Base-by-base conservation (phyloP, 2,329 filamentous ascomycete genomes). In the Fusarium devonianum region DNA sequence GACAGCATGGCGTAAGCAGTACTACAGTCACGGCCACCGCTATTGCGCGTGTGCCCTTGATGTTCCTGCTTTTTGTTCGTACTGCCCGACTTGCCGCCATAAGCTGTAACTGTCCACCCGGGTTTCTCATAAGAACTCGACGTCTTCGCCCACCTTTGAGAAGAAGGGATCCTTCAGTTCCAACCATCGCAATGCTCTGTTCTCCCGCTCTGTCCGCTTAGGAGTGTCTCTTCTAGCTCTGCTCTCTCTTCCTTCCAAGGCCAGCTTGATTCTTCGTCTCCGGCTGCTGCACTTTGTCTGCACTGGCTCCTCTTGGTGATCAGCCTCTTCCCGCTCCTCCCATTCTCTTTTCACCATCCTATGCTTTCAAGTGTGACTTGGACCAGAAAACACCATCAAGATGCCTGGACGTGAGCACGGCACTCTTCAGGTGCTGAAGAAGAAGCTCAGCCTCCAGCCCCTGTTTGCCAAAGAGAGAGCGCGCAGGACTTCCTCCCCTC, bases 361-460 rank as follows among this genome's bases (percentile, higher is more conserved):
- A 42, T 16, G 21, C 8, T 19, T 16, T 26, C 2, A n/a, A 18
- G 29, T 21, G 13, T 16, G 8, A 21, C 34, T 16, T 37, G 22
- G n/a, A 4, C 41, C n/a, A 28, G 12, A 14, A 37, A 21, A 36
- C 40, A 36, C 32, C 33, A 36, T 12, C 32, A 44, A 44, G 22
- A 44, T 44, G 41, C 41, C 32, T 28, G 41, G 32, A 25, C 32
- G 41, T 9, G 41, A 44, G 22, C 14, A 44, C 32, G 41, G 41
- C 23, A 44, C 41, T 22, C 41, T 44, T 36, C 32, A 44, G 17
- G 41, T 44, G 21, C 18, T 44, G 16, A 44, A 44, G 41, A 44
- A 44, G 41, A 44, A 36, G 32, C 41, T 44, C 23, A 44, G 41
- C 29, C 41, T 44, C 37, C 41, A 44, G 41, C 41, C 41, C 32